Base-by-base conservation (phyloP, 2,329 filamentous ascomycete species). In the Polychaeton citri region DNA sequence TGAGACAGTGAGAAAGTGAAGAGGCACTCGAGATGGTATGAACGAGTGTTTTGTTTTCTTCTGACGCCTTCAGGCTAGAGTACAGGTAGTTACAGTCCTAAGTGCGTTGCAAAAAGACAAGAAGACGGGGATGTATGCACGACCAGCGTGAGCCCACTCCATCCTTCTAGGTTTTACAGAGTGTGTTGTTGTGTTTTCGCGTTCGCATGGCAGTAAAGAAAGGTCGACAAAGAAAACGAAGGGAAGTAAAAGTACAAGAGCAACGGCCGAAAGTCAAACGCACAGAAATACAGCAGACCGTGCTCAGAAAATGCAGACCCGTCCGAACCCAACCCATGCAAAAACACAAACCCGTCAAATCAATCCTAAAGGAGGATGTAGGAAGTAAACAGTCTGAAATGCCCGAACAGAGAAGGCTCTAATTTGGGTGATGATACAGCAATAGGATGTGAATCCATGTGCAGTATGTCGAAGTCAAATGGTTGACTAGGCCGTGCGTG, bases 311-410 rank as follows among this genome's bases (percentile, higher is more conserved):
- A 32, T 13, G 26, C 7, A 32, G 32, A 28, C 33, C 31, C 21
- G 20, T 35, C 21, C 34, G 13, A 24, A 32, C 34, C 28, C n/a
- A 16, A 16, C 19, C 19, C n/a, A 26, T 13, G 19, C 34, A 33
- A 33, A 33, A 38, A 35, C 33, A 35, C 37, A 33, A 38, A 32
- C 31, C 30, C 33, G n/a, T n/a, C n/a, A n/a, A n/a, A n/a, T n/a
- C n/a, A n/a, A n/a, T n/a, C n/a, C n/a, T n/a, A n/a, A n/a, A n/a
- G n/a, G n/a, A n/a, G n/a, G n/a, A n/a, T n/a, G n/a, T n/a, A n/a
- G n/a, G n/a, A n/a, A n/a, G n/a, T n/a, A n/a, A n/a, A n/a, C n/a
- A n/a, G n/a, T n/a, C n/a, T n/a, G n/a, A n/a, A n/a, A n/a, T n/a
- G n/a, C n/a, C n/a, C n/a, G n/a, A n/a, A n/a, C n/a, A n/a, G n/a